Evolutionary conservation across 2,329 filamentous ascomycete genomes (phyloP), one percentile per base, ranked within the genome.

Genomic region (Cercospora zeina): DNA sequence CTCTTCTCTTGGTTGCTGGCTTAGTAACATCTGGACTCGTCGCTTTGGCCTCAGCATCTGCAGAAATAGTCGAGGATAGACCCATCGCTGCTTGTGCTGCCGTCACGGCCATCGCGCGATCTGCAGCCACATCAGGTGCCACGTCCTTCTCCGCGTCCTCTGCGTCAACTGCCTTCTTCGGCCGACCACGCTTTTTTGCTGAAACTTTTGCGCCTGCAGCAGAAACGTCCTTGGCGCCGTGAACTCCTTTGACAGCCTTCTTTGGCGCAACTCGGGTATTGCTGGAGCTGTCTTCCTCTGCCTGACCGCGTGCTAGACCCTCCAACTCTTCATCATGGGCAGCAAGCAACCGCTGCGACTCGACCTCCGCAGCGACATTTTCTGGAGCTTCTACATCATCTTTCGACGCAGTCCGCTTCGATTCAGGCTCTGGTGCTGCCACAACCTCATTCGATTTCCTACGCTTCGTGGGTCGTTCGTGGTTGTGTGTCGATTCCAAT

Each of bases 391-490:
- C 19, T 19, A 3, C 30, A 16, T 54, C 50, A 4, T 34, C 19
- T 34, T 34, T 21, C 24, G 8, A 30, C 27, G 19, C 33, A 9
- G 1, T 16, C 19, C 4, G n/a, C 16, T 45, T 45, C 39, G 19
- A n/a, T 45, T 45, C 39, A 19, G 27, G 10, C 49, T 36, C 51
- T 14, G 21, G 47, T 10, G 19, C 47, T 14, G 49, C 39, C 11
- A 19, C n/a, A n/a, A n/a, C 13, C 14, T 49, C 45, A 21, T 34
- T 37, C 49, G 62, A 61, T 57, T 68, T 68, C 37, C 66, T 60
- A 45, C 67, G 64, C 59, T 72, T 72, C 21, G 66, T 27, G 30
- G 66, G 66, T 39, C 65, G 69, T 47, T 69, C 67, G 13, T 61
- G 34, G 6, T 51, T 19, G 10, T 60, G 33, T 11, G 53, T 42